Base-by-base conservation (phyloP, 2,329 filamentous ascomycete genomes). In the Fusarium miscanthi region DNA sequence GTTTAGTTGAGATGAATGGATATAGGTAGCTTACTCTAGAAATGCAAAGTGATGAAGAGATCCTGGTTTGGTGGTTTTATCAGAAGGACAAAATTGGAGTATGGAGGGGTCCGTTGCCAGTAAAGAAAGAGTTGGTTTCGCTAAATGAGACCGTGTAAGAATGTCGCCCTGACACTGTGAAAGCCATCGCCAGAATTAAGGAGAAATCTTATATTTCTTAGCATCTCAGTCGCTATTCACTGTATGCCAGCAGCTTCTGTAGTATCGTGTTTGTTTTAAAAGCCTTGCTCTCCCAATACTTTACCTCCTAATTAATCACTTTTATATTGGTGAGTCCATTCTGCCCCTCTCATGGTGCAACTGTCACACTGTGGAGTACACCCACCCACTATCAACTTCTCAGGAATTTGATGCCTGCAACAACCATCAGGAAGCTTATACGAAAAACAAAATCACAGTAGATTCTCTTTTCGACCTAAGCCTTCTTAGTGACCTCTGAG, bases 1-100 rank as follows among this genome's bases (percentile, higher is more conserved):
- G 25, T n/a, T 35, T 62, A 33, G 19, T 31, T 9, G 37, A 27
- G 41, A 46, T 37, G 37, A 35, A 63, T 30, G 27, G 30, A 62
- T 19, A 37, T 40, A 42, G 56, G 31, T 40, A 42, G 56, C 43
- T 49, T 57, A 40, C 38, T 46, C 27, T 43, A 43, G 61, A 33
- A 30, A 35, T 53, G 35, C 16, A 37, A 46, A 43, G 43, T 35
- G 35, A 59, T 46, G 45, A 35, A 65, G 35, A 65, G 53, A 49
- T 42, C 33, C 49, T 63, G 41, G 40, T 56, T 58, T 43, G 49
- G 46, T 45, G 41, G 38, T 40, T 51, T 51, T 53, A 52, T 42
- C 33, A 19, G 38, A 38, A 62, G 27, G 40, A 53, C 38, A 71
- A 67, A 70, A 73, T 67, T 68, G 38, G 48, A 56, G 46, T 56